Evolutionary conservation across 768 basidiomycete genomes (phyloP), one percentile per base, ranked within the genome.

Genomic region (Rhizopogon vinicolor): DNA sequence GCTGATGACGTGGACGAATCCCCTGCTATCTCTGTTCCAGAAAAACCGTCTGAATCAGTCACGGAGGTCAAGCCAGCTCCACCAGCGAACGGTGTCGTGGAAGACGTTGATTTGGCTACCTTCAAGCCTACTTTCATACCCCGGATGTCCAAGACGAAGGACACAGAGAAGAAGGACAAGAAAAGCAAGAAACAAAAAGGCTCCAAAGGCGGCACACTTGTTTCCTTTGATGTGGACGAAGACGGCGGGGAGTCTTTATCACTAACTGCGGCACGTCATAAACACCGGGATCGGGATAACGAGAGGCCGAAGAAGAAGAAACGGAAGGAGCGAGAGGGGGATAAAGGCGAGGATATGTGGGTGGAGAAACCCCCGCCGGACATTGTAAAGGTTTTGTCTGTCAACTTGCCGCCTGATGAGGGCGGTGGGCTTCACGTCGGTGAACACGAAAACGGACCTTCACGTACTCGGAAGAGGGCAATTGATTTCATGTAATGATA

Each of bases 41-140:
- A 52, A 59, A 49, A 53, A 35, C 56, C 28, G 54, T 46, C 58
- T 12, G 40, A 61, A 33, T 45, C 31, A 12, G 57, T 42, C 5
- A 52, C 53, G 7, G 40, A 53, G 16, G 40, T 42, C 5, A 18
- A 18, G 18, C 18, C 52, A 4, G 51, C 53, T n/a, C 46, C 29
- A 35, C 40, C 44, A 14, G 39, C 44, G 13, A 46, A 50, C 31
- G 44, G 5, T 39, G 46, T 37, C 3, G 33, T 9, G 33, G 52
- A 64, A 19, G 67, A 65, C 22, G 72, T 80, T 7, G 87, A 93
- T 64, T 60, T 85, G 28, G 71, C 78, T n/a, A 84, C 86, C 0
- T 98, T 96, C 78, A 91, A 87, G 63, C 95, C 95, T 1, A 90
- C 86, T 0, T 98, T 98, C 66, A 83, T 91, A 7, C 84, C 86